Evolutionary conservation across 371 early-diverging fungal species (phyloP).

Genomic region (Aphelidium insulamus): DNA sequence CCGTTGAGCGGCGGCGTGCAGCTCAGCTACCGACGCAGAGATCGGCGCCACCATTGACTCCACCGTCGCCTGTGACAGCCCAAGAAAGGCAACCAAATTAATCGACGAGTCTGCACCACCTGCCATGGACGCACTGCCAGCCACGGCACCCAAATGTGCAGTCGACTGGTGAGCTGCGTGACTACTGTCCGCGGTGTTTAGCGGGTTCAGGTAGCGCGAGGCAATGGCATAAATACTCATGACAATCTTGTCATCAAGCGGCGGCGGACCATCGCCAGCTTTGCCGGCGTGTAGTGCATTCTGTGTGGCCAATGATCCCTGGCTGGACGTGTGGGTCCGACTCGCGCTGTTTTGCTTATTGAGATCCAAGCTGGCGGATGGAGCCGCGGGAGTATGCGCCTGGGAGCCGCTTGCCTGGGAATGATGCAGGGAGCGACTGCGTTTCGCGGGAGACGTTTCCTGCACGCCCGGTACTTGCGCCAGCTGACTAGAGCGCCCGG

Average conservation of each 20-base stretch:
- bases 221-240: constrained; percentile 34
- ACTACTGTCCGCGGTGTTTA: constrained; percentile 17
- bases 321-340: constrained; percentile 8
- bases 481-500: constrained; percentile 5
- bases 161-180: constrained; percentile 5
- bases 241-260: constrained; percentile 43
- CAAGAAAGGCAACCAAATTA: constrained; percentile 4
- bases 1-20: constrained; percentile 28
- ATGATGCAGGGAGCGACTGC: background rate
- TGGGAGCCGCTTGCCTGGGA: background rate
- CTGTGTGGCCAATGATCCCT: constrained; percentile 6
- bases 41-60: constrained; percentile 1
- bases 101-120: constrained; percentile 8
- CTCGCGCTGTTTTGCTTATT: constrained; percentile 1
- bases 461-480: background rate
- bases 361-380: background rate
- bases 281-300: constrained; percentile 9
- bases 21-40: constrained; percentile 2
- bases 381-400: constrained; percentile 4
- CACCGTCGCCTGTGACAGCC: background rate
- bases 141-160: background rate
- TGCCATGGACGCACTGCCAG: constrained; percentile 6
- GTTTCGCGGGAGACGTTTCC: background rate
- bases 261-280: constrained; percentile 39
- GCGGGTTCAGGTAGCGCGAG: constrained; percentile 36